These are phyloP conservation scores for Cercospora citrullina DNA, from an alignment of 2,329 filamentous ascomycete genomes.

Conservation along the genomic window DNA sequence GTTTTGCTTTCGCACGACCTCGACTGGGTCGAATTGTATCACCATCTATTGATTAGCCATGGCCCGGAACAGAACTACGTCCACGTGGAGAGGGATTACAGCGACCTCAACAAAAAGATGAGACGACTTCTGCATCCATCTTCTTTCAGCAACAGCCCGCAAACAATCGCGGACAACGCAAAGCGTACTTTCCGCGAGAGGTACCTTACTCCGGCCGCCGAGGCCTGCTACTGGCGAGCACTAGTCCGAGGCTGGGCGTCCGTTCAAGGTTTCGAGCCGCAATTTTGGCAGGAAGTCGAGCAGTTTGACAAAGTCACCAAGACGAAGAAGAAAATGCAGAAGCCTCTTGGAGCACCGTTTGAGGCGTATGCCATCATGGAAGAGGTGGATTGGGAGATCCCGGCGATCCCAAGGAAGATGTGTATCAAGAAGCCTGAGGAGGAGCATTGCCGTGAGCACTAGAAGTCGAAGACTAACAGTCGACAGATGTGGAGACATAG, in stretches of 20 bases:
- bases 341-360: constrained; percentile 32
- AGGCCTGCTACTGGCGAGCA: constrained; percentile 38
- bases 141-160: constrained; percentile 22
- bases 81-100: constrained; percentile 31
- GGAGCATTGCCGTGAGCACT: constrained; percentile 11
- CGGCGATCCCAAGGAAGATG: constrained; percentile 26
- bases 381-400: constrained; percentile 34
- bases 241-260: constrained; percentile 50
- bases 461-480: neutral
- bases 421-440: constrained; percentile 11
- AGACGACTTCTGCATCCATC: constrained; percentile 28
- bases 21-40: constrained; percentile 34
- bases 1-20: constrained; percentile 35
- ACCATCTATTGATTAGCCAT: constrained; percentile 33
- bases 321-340: constrained; percentile 27
- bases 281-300: constrained; percentile 28
- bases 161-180: constrained; percentile 33
- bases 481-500: neutral
- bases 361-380: constrained; percentile 38
- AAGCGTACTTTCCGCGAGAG: constrained; percentile 30
- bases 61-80: constrained; percentile 37
- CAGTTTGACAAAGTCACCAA: constrained; percentile 24
- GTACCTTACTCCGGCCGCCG: constrained; percentile 35
- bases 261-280: constrained; percentile 30
- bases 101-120: constrained; percentile 34